Base-by-base conservation (phyloP, 805 yeast species). In the Cyberlindnera euphorbiiphila region DNA sequence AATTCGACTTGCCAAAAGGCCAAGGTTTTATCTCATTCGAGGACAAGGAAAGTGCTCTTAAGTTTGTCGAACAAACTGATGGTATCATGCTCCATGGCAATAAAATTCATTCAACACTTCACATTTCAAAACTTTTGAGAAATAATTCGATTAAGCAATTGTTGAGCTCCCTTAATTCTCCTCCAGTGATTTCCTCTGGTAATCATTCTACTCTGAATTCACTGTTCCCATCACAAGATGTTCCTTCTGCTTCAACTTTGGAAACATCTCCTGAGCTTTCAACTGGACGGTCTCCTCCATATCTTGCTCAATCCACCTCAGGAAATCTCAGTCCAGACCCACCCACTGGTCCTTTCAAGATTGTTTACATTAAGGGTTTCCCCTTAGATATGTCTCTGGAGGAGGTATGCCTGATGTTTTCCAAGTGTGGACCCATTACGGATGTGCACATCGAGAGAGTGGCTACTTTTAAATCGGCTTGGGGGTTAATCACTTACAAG, bases 361-460 rank as follows among this genome's bases (percentile, higher is more conserved):
- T 47, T 21, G 42, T 82, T 31, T 74, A 78, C 42, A 68, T 77
- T 17, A 69, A 65, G 45, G 71, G 74, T 33, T 58, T 76, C 29
- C 74, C 77, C 2, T 35, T 60, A 9, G 52, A 59, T 12, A 55
- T 59, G 5, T 52, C 69, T 16, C 68, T 65, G 42, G 59, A 57
- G n/a, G 64, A 61, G 18, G 56, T 82, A 24, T 38, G 62, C 4
- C 50, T 57, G 15, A 57, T 74, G 27, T 76, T 83, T 48, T 46
- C 59, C 7, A 45, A 61, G 24, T 74, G 66, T 48, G 78, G 81
- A 22, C 59, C 60, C 4, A 66, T 83, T 23, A 73, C 69, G 16
- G 65, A 73, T 1, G 64, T 75, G 10, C 75, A 69, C 36, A 61
- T 79, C 49, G 85, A 86, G 2, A 52, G 57, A 12, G 54, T 59